phyloP scores from a whole-genome alignment of 2,329 filamentous ascomycete genomes.

The Aspergillus cejpii region DNA sequence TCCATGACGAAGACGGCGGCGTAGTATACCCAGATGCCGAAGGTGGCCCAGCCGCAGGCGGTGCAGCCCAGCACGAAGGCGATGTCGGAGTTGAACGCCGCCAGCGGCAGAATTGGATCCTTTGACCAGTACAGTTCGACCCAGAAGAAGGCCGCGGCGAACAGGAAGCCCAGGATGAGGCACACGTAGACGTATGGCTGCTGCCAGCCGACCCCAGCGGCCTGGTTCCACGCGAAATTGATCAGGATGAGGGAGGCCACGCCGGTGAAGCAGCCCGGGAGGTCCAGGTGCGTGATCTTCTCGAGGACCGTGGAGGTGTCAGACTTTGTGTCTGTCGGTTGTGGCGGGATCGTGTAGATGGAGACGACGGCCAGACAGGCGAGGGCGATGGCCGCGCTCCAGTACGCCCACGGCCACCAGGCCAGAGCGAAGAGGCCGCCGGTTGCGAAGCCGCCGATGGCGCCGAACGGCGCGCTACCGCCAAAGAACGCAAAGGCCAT shows the following conservation, averaged over 20 bases:
- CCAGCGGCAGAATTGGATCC: constrained; percentile 52
- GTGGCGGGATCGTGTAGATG: constrained; percentile 18
- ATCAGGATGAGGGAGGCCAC: constrained; percentile 53
- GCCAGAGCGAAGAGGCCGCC: constrained; percentile 33
- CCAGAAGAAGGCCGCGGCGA: constrained; percentile 50
- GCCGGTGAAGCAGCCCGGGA: constrained; percentile 40
- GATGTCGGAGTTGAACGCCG: constrained; percentile 20
- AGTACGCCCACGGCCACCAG: constrained; percentile 50
- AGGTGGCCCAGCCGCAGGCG: constrained; percentile 37
- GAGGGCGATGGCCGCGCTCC: constrained; percentile 27
- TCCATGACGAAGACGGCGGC: constrained; percentile 4
- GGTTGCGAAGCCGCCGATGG: constrained; percentile 35
- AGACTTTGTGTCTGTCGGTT: neutral
- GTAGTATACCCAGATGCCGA: constrained; percentile 41
- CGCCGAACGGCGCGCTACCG: constrained; percentile 41
- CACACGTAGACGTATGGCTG: constrained; percentile 48
- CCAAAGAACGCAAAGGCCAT: constrained; percentile 51
- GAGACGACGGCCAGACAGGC: constrained; percentile 29
- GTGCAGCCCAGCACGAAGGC: constrained; percentile 38
- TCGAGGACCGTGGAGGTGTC: constrained; percentile 4
- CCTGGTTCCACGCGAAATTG: constrained; percentile 61
- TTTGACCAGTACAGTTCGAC: constrained; percentile 40
- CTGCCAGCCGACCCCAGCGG: constrained; percentile 52
- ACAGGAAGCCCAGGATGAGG: constrained; percentile 50
- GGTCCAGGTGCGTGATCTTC: constrained; percentile 26